Evolutionary conservation across 441 rosid genomes (phyloP), one percentile per base, ranked within the genome.

Genomic region (Croton laevigatus): DNA sequence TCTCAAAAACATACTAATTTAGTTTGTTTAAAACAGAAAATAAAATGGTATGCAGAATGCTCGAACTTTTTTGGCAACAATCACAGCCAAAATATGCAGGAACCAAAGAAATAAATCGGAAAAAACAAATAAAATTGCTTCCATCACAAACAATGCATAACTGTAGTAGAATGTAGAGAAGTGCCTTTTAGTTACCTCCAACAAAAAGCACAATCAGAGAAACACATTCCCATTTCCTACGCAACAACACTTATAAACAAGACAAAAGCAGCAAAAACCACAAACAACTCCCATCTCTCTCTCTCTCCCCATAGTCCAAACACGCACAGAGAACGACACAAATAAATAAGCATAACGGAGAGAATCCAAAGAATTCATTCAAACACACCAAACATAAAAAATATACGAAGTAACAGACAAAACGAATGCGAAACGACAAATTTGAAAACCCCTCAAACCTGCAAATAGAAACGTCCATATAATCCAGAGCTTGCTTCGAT

Each of bases 381-480:
- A n/a, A n/a, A n/a, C 65, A 48, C 37, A n/a, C 32, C 1, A 11
- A 62, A 51, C 65, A 37, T 20, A 27, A 70, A 46, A 71, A 57
- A 45, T 22, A 19, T 49, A 64, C 38, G 27, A 17, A n/a, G 60
- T 62, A 63, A 57, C 23, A 27, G 72, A 57, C 68, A 75, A 76
- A 72, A 53, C 65, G 44, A 72, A 22, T 49, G 17, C 63, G 67
- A 80, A 81, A 82, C 81, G 90, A 85, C 89, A 84, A 86, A 80
- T 65, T n/a, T 69, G 71, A 78, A 40, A 40, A 53, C 67, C 42
- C 71, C 32, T 27, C 72, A 59, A 70, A 80, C 79, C 82, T 70
- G 72, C 62, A 78, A 80, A 65, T 60, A 19, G 73, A 38, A 44
- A 62, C 45, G 54, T 6, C 44, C 46, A 52, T 44, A 62, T 44